These are phyloP conservation scores for Cochliopodium minus DNA, from an alignment of 208 protist genomes.

Conservation along the genomic window DNA sequence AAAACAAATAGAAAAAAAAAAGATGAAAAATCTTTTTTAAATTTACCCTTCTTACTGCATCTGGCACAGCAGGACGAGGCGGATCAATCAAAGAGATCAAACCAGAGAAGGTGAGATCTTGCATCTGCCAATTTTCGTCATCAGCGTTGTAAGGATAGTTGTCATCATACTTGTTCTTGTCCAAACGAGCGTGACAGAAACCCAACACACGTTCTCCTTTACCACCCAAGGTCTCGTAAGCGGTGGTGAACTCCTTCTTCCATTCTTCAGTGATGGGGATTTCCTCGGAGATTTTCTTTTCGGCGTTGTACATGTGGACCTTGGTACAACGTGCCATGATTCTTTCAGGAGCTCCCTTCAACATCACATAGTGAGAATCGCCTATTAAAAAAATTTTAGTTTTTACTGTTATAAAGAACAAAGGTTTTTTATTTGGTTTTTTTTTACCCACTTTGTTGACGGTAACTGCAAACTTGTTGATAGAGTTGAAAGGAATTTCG, in stretches of 20 bases:
- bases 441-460: constrained; percentile 10
- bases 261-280: constrained; percentile 11
- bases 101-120: constrained; percentile 49
- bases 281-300: too few relatives aligned
- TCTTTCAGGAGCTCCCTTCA: not conserved
- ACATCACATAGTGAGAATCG: not conserved
- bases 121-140: not conserved
- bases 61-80: constrained; percentile 41
- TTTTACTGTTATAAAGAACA: too few relatives aligned
- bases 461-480: constrained; percentile 43
- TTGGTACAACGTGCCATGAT: not conserved
- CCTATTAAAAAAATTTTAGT: constrained; percentile 28
- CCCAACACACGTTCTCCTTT: not conserved
- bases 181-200: not conserved
- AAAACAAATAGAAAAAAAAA: too few relatives aligned
- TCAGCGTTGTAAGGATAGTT: constrained; percentile 1
- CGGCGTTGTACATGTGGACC: too few relatives aligned
- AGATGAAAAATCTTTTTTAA: too few relatives aligned
- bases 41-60: constrained; percentile 23
- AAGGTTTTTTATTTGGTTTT: not conserved
- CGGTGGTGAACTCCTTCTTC: constrained; percentile 8
- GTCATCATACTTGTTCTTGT: not conserved
- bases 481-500: constrained; percentile 50
- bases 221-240: constrained; percentile 14
- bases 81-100: constrained; percentile 59